Conservation (phyloP, 495 filamentous ascomycete genomes). For the Neurospora sp. region DNA sequence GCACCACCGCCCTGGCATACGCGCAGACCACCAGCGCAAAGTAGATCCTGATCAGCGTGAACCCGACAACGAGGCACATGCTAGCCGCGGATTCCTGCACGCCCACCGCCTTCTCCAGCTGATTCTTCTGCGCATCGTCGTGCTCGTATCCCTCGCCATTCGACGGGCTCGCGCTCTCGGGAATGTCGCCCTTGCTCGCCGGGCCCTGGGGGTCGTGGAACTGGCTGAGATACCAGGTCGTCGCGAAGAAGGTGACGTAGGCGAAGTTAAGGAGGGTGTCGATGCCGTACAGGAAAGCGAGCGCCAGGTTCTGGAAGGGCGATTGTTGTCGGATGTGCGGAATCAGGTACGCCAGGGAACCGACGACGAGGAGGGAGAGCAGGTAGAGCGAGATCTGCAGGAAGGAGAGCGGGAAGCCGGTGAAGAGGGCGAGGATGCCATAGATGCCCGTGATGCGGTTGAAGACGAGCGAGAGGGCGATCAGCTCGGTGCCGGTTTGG, state of each 20-base stretch:
- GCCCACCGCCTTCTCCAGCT: slow-evolving; percentile 34
- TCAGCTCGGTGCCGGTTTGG: slow-evolving; percentile 72
- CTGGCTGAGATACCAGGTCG: slow-evolving; percentile 72
- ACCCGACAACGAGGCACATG: slow-evolving; percentile 57
- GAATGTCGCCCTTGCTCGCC: background rate
- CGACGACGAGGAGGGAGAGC: slow-evolving; percentile 63
- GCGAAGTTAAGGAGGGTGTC: slow-evolving; percentile 67
- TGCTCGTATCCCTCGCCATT: slow-evolving; percentile 12
- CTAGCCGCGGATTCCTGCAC: slow-evolving; percentile 64
- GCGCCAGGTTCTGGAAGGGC: slow-evolving; percentile 56
- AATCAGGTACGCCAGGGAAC: slow-evolving; percentile 48
- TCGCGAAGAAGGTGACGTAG: slow-evolving; percentile 68
- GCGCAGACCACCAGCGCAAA: slow-evolving; percentile 71
- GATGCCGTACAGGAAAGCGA: slow-evolving; percentile 69
- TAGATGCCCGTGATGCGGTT: slow-evolving; percentile 86
- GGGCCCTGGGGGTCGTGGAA: slow-evolving; percentile 25
- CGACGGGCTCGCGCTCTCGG: slow-evolving; percentile 9
- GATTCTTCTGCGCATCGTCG: background rate
- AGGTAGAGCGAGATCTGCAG: slow-evolving; percentile 75
- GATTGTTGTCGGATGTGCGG: slow-evolving; percentile 60
- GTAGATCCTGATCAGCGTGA: slow-evolving; percentile 68
- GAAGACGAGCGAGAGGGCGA: slow-evolving; percentile 65
- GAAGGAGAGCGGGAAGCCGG: slow-evolving; percentile 51
- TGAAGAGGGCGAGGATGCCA: slow-evolving; percentile 74
- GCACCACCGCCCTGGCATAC: slow-evolving; percentile 63